These are phyloP conservation scores for Hippophae rhamnoides DNA, from an alignment of 306 rosid species.

Conservation along the genomic window DNA sequence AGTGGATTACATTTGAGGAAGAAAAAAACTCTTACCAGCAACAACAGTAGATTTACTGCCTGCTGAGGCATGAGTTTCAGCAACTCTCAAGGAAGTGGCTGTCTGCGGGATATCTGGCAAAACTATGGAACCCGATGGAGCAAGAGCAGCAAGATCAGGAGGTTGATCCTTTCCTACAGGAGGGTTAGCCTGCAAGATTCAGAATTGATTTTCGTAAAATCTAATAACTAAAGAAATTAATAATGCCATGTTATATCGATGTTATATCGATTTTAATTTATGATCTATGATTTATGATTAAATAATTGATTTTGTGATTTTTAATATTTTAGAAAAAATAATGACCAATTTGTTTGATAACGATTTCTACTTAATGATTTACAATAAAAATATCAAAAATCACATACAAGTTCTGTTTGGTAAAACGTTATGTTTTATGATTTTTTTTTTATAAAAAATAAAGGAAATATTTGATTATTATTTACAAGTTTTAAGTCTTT, in stretches of 20 bases:
- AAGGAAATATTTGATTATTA: conserved; percentile 2
- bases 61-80: conserved; percentile 27
- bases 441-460: too few species aligned
- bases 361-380: too few species aligned
- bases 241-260: too few species aligned
- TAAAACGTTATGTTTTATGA: too few species aligned
- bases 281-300: too few species aligned
- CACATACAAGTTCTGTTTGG: too few species aligned
- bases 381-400: too few species aligned
- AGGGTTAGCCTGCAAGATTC: conserved; percentile 67
- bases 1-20: background rate
- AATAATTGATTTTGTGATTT: too few species aligned
- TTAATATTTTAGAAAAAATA: too few species aligned
- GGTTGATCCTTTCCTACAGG: conserved; percentile 85
- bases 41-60: conserved; percentile 22
- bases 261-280: too few species aligned
- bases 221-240: too few species aligned
- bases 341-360: too few species aligned
- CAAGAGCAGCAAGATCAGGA: conserved; percentile 84
- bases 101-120: conserved; percentile 48
- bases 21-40: conserved; percentile 34
- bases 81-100: conserved; percentile 34
- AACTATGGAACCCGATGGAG: conserved; percentile 44
- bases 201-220: conserved; percentile 2
- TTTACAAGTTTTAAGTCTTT: background rate